Evolutionary conservation across 1,284 basidiomycete genomes (phyloP).

Genomic region (Porogramme epimiltina): DNA sequence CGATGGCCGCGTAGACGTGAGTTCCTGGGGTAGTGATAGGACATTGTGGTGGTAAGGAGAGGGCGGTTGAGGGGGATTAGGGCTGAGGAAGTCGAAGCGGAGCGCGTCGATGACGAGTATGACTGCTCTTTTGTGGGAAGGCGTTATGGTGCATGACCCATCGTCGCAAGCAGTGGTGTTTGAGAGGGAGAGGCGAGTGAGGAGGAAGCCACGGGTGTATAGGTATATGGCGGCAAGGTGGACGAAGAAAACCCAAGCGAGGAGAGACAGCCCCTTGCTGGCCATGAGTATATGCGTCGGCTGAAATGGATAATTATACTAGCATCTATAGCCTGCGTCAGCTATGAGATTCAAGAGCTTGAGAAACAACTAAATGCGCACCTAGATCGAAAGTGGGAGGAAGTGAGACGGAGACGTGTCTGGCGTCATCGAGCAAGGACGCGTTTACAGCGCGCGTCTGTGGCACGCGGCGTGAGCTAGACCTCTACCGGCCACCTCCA

Average conservation of each 20-base stretch:
- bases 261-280: conserved; percentile 33
- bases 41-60: conserved; percentile 84
- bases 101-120: conserved; percentile 92
- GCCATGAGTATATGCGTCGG: conserved; percentile 10
- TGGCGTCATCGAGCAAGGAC: too few relatives aligned
- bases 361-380: too few relatives aligned
- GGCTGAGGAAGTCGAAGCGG: conserved; percentile 92
- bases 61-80: conserved; percentile 58
- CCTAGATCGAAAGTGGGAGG: too few relatives aligned
- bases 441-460: too few relatives aligned
- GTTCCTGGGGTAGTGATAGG: conserved; percentile 75
- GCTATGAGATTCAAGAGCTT: too few relatives aligned
- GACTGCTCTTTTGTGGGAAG: conserved; percentile 80
- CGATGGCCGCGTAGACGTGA: conserved; percentile 62
- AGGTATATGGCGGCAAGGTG: conserved; percentile 73
- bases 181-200: conserved; percentile 80
- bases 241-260: conserved; percentile 61
- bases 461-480: too few relatives aligned
- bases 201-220: conserved; percentile 88
- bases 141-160: conserved; percentile 48
- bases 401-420: too few relatives aligned
- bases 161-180: conserved; percentile 52
- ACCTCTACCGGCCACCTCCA: too few relatives aligned
- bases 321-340: not conserved
- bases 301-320: too few relatives aligned